phyloP scores from a whole-genome alignment of 2,329 filamentous ascomycete genomes.

The Pseudopyrenochaeta lycopersici region DNA sequence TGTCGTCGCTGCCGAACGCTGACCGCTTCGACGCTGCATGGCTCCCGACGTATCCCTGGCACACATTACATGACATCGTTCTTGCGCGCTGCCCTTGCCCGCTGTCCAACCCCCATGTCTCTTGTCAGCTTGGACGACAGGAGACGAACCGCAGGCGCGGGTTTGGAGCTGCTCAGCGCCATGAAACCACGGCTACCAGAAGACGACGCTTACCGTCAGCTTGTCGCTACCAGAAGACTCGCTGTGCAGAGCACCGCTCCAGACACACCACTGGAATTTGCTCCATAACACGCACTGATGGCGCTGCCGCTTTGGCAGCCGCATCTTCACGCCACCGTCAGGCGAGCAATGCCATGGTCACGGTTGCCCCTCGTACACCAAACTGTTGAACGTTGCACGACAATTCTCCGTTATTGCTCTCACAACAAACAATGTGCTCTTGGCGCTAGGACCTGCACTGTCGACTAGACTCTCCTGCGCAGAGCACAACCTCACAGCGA shows the following conservation, averaged over 20 bases:
- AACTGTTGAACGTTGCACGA: slow-evolving; percentile 16
- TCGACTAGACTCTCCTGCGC: slow-evolving; percentile 3
- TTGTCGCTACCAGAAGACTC: neutral
- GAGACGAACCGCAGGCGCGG: slow-evolving; percentile 7
- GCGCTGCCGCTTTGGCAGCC: neutral
- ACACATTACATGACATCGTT: neutral
- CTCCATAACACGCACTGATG: neutral
- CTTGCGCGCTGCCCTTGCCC: slow-evolving; percentile 4
- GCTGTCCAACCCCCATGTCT: slow-evolving; percentile 7
- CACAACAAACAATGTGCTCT: slow-evolving; percentile 11
- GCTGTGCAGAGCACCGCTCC: neutral
- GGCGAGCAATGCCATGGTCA: slow-evolving; percentile 3
- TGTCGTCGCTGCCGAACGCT: neutral
- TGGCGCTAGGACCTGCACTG: slow-evolving; percentile 17
- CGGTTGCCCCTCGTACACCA: slow-evolving; percentile 1
- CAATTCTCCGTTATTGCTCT: slow-evolving; percentile 7
- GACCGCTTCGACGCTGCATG: slow-evolving; percentile 14
- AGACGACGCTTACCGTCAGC: neutral
- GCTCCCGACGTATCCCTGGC: neutral
- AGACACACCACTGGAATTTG: neutral
- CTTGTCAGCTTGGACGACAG: slow-evolving; percentile 20
- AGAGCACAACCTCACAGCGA: slow-evolving; percentile 18
- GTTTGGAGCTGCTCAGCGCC: neutral
- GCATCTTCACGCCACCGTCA: slow-evolving; percentile 23
- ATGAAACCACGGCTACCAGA: neutral